phyloP scores from a whole-genome alignment of 176 grass and related monocot genomes.

The Musa troglodytarum region DNA sequence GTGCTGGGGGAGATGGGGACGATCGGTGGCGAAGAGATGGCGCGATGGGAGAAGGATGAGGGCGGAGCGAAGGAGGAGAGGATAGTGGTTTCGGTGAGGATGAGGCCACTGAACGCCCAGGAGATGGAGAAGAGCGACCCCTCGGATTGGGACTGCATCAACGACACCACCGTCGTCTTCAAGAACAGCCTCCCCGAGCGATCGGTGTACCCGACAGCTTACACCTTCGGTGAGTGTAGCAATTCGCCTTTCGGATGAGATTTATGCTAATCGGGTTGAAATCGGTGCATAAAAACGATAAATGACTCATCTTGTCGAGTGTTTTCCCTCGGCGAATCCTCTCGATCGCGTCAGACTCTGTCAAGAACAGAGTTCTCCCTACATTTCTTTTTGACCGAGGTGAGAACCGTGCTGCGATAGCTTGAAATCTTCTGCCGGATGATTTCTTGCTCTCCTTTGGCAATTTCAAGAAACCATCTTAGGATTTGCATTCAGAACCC shows the following conservation, averaged over 20 bases:
- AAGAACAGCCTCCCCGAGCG: constrained; percentile 58
- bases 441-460: too few species aligned
- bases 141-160: constrained; percentile 63
- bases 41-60: constrained; percentile 28
- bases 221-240: constrained; percentile 59
- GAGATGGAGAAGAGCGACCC: constrained; percentile 60
- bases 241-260: background rate
- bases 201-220: constrained; percentile 46
- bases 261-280: background rate
- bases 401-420: too few species aligned
- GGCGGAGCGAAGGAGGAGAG: constrained; percentile 39
- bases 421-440: too few species aligned
- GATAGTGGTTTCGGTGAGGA: constrained; percentile 70
- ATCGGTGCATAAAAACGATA: too few species aligned
- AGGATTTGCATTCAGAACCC: too few species aligned
- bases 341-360: too few species aligned
- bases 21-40: constrained; percentile 27
- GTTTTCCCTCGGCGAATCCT: too few species aligned
- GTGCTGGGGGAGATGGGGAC: constrained; percentile 29
- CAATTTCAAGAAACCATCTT: too few species aligned
- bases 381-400: too few species aligned
- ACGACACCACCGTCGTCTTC: constrained; percentile 54
- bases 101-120: constrained; percentile 57
- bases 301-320: too few species aligned
- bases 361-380: too few species aligned